These are phyloP conservation scores for Neonectria hederae DNA, from an alignment of 2,329 filamentous ascomycete genomes.

Conservation along the genomic window DNA sequence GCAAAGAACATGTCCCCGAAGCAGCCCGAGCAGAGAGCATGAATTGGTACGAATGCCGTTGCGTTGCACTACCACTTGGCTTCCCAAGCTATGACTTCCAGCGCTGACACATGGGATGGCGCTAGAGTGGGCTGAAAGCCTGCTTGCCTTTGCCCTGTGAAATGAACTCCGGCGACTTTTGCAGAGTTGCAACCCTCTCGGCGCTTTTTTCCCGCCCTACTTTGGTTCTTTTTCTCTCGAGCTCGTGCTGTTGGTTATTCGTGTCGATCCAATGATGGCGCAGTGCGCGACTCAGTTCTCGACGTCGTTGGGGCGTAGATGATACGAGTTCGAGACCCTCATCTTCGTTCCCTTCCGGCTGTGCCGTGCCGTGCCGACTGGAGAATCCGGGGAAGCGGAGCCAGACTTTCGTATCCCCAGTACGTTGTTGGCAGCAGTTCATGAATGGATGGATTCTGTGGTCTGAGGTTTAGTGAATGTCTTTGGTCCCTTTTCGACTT, in stretches of 20 bases:
- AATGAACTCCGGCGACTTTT: background rate
- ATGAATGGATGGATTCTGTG: background rate
- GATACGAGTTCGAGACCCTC: background rate
- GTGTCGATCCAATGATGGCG: background rate
- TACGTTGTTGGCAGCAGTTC: background rate
- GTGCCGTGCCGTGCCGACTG: conserved; percentile 21
- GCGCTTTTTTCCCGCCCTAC: background rate
- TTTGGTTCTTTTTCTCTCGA: background rate
- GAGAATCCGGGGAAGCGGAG: conserved; percentile 27
- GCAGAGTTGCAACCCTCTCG: background rate
- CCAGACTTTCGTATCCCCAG: background rate
- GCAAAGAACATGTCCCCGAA: background rate
- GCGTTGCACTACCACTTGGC: background rate
- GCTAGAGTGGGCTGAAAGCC: background rate
- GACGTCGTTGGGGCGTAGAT: background rate
- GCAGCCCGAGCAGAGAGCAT: background rate
- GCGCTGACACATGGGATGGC: conserved; percentile 22
- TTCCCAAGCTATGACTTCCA: conserved; percentile 20
- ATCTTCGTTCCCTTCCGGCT: conserved; percentile 6
- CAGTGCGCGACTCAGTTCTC: background rate
- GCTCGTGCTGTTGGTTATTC: background rate
- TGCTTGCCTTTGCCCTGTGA: conserved; percentile 4
- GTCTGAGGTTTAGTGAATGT: background rate
- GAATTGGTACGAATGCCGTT: background rate
- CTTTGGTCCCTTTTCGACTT: background rate